phyloP scores from a whole-genome alignment of 2,329 filamentous ascomycete species.

The Penicillium occitanis region DNA sequence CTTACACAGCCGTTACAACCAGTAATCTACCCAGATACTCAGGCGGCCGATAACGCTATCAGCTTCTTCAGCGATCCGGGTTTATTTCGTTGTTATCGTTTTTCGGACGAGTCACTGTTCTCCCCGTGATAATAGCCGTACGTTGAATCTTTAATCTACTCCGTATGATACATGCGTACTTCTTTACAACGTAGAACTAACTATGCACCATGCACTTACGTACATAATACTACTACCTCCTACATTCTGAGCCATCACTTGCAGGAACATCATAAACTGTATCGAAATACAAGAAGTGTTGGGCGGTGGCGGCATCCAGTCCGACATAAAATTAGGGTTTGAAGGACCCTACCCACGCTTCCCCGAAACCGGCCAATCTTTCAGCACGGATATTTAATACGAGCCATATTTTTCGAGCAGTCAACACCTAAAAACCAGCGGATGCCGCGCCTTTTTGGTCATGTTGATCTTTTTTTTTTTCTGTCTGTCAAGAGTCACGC shows the following conservation, averaged over 20 bases:
- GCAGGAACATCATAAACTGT: background rate
- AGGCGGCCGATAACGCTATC: conserved; percentile 16
- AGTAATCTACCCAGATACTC: conserved; percentile 7
- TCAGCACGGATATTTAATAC: conserved; percentile 11
- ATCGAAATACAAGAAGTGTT: background rate
- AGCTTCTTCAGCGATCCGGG: conserved; percentile 5
- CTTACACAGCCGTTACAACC: background rate
- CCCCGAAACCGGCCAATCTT: conserved; percentile 18
- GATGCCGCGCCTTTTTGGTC: conserved; percentile 10
- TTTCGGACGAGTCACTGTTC: conserved; percentile 13
- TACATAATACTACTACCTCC: background rate
- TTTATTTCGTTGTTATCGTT: conserved; percentile 4
- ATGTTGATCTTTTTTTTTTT: conserved; percentile 1
- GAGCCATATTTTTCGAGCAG: background rate
- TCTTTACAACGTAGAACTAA: background rate
- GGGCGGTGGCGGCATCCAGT: background rate
- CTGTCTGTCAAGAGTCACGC: background rate
- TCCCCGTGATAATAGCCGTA: conserved; percentile 5
- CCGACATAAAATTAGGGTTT: conserved; percentile 5
- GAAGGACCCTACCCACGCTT: background rate
- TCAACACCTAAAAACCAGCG: background rate
- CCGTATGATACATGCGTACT: background rate
- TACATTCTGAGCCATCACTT: background rate
- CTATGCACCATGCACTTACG: background rate
- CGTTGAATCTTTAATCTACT: background rate